Evolutionary conservation across 495 filamentous ascomycete genomes (phyloP), one percentile per base, ranked within the genome.

Genomic region (Podospora comata): DNA sequence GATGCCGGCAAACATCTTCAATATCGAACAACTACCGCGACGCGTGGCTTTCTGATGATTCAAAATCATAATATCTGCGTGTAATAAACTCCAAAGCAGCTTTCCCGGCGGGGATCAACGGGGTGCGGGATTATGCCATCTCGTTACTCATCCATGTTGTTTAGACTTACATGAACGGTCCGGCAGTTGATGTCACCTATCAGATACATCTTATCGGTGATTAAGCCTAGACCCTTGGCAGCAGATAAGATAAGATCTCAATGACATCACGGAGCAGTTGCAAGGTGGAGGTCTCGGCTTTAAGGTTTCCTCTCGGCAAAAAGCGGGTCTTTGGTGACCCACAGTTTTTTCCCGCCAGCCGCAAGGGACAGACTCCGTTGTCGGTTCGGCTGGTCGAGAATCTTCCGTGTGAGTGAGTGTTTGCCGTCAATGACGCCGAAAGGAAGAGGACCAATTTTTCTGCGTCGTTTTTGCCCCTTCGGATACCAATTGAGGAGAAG

Each of bases 121-220:
- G 5, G 13, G 39, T 23, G 23, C 39, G 39, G 39, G 39, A 48
- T 48, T 48, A 16, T 16, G 15, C 15, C 39, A 48, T 48, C 39
- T 48, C 39, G 9, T 48, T 13, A 48, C 39, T 48, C 39, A 48
- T 9, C 39, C 39, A 23, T 48, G 9, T 16, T 48, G 39, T 48
- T 48, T 48, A 48, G 7, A 48, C 39, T 48, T 48, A 48, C 55
- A 26, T 58, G n/a, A 58, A 58, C 55, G 55, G 55, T 26, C 55
- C 55, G 55, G 55, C 55, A 58, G 55, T 58, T 58, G 9, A 23
- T 23, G 23, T 23, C 23, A 23, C 23, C 23, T 58, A 58, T 58
- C 55, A 58, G 55, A 58, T 58, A 5, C 9, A 58, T 58, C 55
- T 58, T 58, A 58, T 58, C 55, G n/a, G n/a, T 58, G 39, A 48